These are phyloP conservation scores for Eucalyptus cloeziana DNA, from an alignment of 345 rosid genomes.

Conservation along the genomic window DNA sequence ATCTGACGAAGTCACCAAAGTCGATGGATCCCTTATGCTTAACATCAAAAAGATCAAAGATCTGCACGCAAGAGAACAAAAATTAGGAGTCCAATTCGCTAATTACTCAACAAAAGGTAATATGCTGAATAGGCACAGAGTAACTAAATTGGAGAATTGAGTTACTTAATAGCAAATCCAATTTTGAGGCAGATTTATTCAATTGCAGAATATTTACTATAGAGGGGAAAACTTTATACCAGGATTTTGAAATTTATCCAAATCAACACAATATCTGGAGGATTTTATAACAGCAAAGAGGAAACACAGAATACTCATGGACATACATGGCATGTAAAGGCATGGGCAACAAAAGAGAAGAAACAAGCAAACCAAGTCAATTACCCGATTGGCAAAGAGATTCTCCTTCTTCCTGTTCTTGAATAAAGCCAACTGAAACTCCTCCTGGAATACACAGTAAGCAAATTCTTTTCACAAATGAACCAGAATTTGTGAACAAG, in stretches of 20 bases:
- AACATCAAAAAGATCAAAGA: conserved; percentile 88
- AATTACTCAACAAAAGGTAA: not conserved
- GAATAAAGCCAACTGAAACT: conserved; percentile 90
- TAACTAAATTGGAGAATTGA: not conserved
- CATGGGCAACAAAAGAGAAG: not conserved
- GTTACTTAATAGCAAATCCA: not conserved
- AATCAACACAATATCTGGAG: not conserved
- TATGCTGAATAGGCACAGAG: not conserved
- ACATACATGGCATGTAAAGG: not conserved
- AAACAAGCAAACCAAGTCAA: not conserved
- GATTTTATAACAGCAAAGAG: not conserved
- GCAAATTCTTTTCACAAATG: not conserved
- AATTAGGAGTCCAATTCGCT: not conserved
- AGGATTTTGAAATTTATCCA: not conserved
- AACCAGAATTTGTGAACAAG: not conserved
- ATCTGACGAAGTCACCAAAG: conserved; percentile 88
- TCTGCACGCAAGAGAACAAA: conserved; percentile 29
- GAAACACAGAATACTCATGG: not conserved
- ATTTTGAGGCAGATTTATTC: not conserved
- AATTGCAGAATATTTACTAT: not conserved
- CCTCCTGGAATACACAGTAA: conserved; percentile 52
- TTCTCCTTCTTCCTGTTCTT: conserved; percentile 86
- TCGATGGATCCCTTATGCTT: conserved; percentile 89
- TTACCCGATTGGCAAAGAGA: conserved; percentile 91
- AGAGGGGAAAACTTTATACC: not conserved